Conservation (phyloP, 257 asterid genomes). For the Parsonsia alboflavescens region DNA sequence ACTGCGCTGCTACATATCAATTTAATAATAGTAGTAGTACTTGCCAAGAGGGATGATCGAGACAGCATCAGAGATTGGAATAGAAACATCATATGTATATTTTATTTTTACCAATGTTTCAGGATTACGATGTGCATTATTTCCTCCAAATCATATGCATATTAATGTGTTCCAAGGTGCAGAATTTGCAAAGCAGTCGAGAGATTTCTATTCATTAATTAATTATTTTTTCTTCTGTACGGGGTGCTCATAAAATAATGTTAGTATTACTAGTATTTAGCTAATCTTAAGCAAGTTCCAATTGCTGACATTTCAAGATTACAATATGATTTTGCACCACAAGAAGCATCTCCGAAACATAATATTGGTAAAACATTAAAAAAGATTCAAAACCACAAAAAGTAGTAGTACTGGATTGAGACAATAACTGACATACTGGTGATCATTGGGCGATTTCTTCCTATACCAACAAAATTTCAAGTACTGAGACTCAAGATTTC, state of each 20-base stretch:
- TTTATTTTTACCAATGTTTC: slow-evolving; percentile 38
- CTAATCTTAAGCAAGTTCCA: slow-evolving; percentile 28
- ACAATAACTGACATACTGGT: slow-evolving; percentile 1
- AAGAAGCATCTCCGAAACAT: slow-evolving; percentile 45
- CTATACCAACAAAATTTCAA: background rate
- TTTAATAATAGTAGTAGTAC: slow-evolving; percentile 14
- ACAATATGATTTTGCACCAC: slow-evolving; percentile 27
- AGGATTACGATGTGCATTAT: slow-evolving; percentile 30
- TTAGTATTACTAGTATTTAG: too few relatives aligned
- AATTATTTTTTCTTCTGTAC: slow-evolving; percentile 22
- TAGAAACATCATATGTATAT: slow-evolving; percentile 62
- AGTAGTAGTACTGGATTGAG: slow-evolving; percentile 19
- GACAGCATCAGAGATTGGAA: slow-evolving; percentile 64
- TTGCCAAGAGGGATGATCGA: slow-evolving; percentile 23
- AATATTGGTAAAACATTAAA: too few relatives aligned
- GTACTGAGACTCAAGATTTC: slow-evolving; percentile 13
- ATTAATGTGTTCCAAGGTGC: slow-evolving; percentile 78
- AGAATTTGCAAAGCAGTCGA: slow-evolving; percentile 34
- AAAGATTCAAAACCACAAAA: slow-evolving; percentile 22
- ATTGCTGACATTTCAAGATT: slow-evolving; percentile 18
- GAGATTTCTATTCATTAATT: slow-evolving; percentile 53
- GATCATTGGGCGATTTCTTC: background rate
- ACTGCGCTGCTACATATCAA: slow-evolving; percentile 29
- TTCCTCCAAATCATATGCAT: slow-evolving; percentile 44
- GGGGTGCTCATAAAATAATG: slow-evolving; percentile 21